These are phyloP conservation scores for Penicillium turbatum DNA, from an alignment of 495 filamentous ascomycete genomes.

Conservation along the genomic window DNA sequence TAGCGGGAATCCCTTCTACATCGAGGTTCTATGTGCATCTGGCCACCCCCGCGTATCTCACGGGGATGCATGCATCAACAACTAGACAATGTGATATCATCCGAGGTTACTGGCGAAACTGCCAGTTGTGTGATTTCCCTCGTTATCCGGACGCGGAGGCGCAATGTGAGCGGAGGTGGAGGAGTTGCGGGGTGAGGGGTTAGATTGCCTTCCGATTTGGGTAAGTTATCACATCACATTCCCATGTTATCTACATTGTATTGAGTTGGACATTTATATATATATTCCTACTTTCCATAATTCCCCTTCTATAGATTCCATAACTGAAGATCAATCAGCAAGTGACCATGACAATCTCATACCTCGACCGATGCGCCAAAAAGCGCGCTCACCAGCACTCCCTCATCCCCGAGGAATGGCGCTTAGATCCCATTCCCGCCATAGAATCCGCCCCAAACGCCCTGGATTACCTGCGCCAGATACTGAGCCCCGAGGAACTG, in stretches of 20 bases:
- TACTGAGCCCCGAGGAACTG: constrained; percentile 46
- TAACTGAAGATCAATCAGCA: not conserved
- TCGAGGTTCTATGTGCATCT: constrained; percentile 31
- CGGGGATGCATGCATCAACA: constrained; percentile 20
- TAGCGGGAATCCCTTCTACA: constrained; percentile 18
- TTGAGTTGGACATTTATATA: no score
- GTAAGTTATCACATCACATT: constrained; percentile 13
- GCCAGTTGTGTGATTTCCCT: constrained; percentile 25
- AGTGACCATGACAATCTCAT: constrained; percentile 9
- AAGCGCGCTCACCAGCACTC: constrained; percentile 29
- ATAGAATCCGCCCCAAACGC: constrained; percentile 21
- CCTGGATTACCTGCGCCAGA: constrained; percentile 18
- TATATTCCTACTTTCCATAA: not conserved
- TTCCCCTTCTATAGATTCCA: not conserved
- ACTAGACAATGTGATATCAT: constrained; percentile 24
- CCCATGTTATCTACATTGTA: no score
- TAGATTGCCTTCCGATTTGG: constrained; percentile 23
- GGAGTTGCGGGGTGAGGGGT: constrained; percentile 6
- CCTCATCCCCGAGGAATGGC: constrained; percentile 34
- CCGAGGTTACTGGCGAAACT: constrained; percentile 28
- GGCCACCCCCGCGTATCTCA: constrained; percentile 25
- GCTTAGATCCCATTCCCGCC: constrained; percentile 22
- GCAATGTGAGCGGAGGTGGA: constrained; percentile 27
- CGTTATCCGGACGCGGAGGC: constrained; percentile 30
- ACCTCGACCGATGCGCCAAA: constrained; percentile 26